phyloP scores from a whole-genome alignment of 192 early-diverging fungal genomes.

The Funneliformis geosporum region DNA sequence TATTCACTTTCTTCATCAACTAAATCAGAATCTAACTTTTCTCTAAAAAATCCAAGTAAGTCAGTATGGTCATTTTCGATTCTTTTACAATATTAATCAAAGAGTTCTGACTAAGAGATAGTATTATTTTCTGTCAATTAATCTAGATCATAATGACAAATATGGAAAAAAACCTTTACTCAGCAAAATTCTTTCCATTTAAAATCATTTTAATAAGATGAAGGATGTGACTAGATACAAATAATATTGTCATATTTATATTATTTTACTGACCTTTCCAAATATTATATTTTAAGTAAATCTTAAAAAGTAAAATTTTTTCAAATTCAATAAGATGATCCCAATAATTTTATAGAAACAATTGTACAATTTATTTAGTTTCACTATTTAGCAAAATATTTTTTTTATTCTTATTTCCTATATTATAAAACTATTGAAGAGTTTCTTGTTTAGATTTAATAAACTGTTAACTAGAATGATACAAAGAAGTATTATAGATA shows the following conservation, averaged over 20 bases:
- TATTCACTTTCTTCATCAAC: no score
- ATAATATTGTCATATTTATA: neutral
- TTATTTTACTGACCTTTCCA: neutral
- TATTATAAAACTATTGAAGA: neutral
- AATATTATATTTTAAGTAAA: neutral
- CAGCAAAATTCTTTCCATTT: neutral
- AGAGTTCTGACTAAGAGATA: neutral
- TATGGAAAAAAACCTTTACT: no score
- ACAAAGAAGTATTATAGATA: neutral
- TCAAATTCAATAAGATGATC: neutral
- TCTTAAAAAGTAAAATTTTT: neutral
- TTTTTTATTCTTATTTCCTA: neutral
- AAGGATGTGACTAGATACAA: neutral
- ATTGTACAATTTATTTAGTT: neutral
- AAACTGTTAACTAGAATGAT: no score
- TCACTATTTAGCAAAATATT: neutral
- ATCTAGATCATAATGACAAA: neutral
- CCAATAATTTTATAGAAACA: neutral
- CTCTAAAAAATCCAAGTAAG: no score
- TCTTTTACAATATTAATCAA: neutral
- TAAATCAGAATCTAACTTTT: no score
- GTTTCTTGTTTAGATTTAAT: constrained; percentile 7
- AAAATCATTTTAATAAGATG: neutral
- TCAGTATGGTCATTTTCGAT: no score
- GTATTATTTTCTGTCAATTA: neutral